Evolutionary conservation across 192 early-diverging fungal genomes (phyloP).

Genomic region (Coemansia sp.): DNA sequence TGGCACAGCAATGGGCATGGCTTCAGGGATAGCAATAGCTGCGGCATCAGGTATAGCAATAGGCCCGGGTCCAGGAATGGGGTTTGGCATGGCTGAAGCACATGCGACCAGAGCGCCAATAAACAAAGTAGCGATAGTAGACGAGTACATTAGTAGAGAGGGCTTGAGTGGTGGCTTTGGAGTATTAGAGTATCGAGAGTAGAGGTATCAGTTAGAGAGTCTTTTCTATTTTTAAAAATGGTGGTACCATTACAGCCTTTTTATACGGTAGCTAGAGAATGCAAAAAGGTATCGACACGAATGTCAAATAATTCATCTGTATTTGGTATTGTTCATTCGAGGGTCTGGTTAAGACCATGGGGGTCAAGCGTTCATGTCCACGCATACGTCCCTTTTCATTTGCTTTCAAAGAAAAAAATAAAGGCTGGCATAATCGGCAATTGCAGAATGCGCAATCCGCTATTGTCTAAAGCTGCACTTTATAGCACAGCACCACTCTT

Average conservation of each 20-base stretch:
- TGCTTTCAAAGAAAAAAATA: background rate
- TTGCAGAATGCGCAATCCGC: background rate
- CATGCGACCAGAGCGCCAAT: conserved; percentile 1
- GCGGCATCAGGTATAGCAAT: conserved; percentile 7
- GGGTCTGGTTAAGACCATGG: background rate
- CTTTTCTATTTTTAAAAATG: background rate
- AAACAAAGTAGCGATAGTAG: background rate
- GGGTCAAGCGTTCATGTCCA: background rate
- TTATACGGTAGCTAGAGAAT: background rate
- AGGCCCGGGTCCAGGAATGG: conserved; percentile 13
- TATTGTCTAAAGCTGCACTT: background rate
- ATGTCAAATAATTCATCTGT: background rate
- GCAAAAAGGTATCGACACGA: background rate
- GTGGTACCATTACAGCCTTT: background rate
- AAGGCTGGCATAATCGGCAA: background rate
- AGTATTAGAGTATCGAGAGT: background rate
- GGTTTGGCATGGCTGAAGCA: conserved; percentile 10
- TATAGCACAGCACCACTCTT: background rate
- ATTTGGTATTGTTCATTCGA: background rate
- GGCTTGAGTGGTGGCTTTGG: background rate
- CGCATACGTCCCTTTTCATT: background rate
- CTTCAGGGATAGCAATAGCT: background rate
- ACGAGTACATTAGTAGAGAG: background rate
- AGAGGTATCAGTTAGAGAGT: background rate
- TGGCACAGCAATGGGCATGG: background rate